Base-by-base conservation (phyloP, 768 basidiomycete species). In the Suillus clintonianus region DNA sequence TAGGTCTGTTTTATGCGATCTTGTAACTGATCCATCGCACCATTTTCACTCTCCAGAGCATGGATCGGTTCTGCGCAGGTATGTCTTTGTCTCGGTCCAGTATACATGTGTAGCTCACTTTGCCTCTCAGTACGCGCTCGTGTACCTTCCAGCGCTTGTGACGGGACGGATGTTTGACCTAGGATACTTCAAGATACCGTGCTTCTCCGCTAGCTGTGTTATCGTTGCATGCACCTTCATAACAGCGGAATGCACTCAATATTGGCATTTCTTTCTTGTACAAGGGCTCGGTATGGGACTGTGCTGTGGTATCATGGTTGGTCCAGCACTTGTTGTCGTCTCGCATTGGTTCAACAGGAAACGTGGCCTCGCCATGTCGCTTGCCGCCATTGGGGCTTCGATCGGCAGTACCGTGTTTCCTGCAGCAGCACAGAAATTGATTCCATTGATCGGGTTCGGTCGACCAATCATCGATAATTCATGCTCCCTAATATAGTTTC, bases 21-120 rank as follows among this genome's bases (percentile, higher is more conserved):
- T 19, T 4, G 1, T 36, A 14, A 45, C 13, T n/a, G 22, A 24
- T 19, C 3, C 27, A 34, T 30, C 8, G 10, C 36, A 19, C 7
- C 42, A 27, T 65, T 39, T 67, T 41, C n/a, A 15, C 8, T 64
- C 58, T n/a, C 27, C 64, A 91, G 90, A 51, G 85, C 90, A 48
- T 93, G 90, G 91, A 92, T 93, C 39, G 91, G 91, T 6, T 92
- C 91, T 1, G 77, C 88, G 27, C 90, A 91, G 78, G 90, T 86
- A 53, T 4, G 68, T 64, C 24, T 64, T 36, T 14, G 8, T 56
- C 45, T 15, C 4, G 54, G 50, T 50, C 53, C 47, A 32, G 47
- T 54, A 43, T 59, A 37, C 57, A 36, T 48, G n/a, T 11, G 58
- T 34, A 10, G 22, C 34, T 48, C n/a, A 57, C 15, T 5, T n/a